These are phyloP conservation scores for Furculomyces boomerangus DNA, from an alignment of 371 early-diverging fungal genomes.

Conservation along the genomic window DNA sequence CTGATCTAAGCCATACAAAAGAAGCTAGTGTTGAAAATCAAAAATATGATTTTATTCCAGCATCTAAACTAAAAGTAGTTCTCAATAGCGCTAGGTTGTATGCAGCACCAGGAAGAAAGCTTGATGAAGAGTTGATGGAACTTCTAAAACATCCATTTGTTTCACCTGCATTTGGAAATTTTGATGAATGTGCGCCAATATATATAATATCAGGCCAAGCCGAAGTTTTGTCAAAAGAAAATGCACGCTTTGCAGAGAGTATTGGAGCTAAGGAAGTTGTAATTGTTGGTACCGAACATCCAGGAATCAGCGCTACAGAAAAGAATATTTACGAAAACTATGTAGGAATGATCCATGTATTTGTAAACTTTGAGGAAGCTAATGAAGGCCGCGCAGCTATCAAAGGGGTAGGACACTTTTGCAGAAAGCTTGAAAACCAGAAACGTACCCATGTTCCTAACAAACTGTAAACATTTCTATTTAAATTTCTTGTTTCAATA, in stretches of 20 bases:
- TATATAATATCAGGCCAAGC: constrained; percentile 27
- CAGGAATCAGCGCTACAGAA: neutral
- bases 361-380: neutral
- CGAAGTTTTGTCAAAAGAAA: constrained; percentile 12
- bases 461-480: too few species aligned
- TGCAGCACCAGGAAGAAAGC: constrained; percentile 9
- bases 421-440: too few species aligned
- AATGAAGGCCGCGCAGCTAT: neutral
- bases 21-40: constrained; percentile 7
- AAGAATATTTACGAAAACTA: neutral
- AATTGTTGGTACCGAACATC: neutral
- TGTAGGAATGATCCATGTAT: neutral
- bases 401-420: neutral
- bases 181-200: constrained; percentile 26
- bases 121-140: constrained; percentile 6
- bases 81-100: constrained; percentile 9
- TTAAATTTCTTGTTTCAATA: too few species aligned
- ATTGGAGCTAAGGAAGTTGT: neutral
- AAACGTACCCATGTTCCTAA: too few species aligned
- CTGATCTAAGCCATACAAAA: constrained; percentile 5
- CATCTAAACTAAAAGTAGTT: neutral
- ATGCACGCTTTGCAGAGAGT: constrained; percentile 9
- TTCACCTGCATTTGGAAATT: constrained; percentile 25
- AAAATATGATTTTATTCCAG: constrained; percentile 3
- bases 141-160: constrained; percentile 13